Conservation (phyloP, 2,329 filamentous ascomycete species). For the Fusarium albosuccineum region DNA sequence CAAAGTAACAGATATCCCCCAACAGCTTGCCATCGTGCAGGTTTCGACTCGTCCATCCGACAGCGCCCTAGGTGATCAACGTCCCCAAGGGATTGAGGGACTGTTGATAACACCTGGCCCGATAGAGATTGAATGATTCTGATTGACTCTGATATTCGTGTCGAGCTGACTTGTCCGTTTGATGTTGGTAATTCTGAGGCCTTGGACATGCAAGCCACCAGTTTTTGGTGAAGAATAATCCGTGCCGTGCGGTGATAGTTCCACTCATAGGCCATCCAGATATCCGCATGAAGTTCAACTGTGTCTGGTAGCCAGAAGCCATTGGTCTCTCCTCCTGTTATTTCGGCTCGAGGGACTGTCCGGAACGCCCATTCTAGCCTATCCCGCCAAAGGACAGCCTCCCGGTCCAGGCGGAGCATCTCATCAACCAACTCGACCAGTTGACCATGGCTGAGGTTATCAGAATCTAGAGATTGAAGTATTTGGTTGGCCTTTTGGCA, state of each 20-base stretch:
- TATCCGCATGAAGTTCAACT: conserved; percentile 53
- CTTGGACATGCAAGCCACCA: conserved; percentile 47
- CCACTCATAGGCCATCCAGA: conserved; percentile 59
- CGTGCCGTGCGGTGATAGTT: conserved; percentile 56
- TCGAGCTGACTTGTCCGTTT: neutral
- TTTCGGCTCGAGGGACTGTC: conserved; percentile 36
- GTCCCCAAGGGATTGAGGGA: conserved; percentile 55
- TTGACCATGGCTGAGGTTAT: neutral
- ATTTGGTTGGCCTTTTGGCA: conserved; percentile 50
- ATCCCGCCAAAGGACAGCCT: conserved; percentile 49
- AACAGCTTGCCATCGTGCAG: conserved; percentile 49
- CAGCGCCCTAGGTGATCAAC: conserved; percentile 45
- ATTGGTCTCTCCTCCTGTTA: conserved; percentile 13
- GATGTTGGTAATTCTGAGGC: neutral
- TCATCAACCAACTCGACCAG: conserved; percentile 47
- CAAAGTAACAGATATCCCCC: conserved; percentile 56
- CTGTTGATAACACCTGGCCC: conserved; percentile 52
- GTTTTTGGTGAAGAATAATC: conserved; percentile 53
- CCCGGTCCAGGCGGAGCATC: conserved; percentile 49
- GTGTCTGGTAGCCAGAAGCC: conserved; percentile 36
- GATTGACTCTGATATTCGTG: conserved; percentile 7
- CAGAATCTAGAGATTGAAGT: conserved; percentile 29
- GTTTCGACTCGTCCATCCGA: conserved; percentile 4
- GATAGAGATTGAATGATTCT: conserved; percentile 46
- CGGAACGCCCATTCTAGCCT: conserved; percentile 52